Percentiles rank a stretch among this genome's conserved stretches.
Evolutionary conservation across 345 rosid genomes (phyloP).

Genomic region (Firmiana major): DNA sequence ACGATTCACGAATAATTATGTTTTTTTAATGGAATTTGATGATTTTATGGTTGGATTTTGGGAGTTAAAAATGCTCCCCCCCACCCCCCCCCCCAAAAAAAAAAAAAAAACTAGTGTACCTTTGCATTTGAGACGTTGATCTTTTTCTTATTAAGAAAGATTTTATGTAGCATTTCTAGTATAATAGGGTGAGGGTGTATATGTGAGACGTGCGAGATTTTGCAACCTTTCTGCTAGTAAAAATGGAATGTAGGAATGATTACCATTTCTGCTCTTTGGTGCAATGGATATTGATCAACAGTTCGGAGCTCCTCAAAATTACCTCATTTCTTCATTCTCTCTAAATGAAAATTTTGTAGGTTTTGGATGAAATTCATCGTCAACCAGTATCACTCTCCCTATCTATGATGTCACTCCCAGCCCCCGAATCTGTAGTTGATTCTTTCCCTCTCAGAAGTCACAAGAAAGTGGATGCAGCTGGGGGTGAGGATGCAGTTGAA

Average conservation of each 20-base stretch:
- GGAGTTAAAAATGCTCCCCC: neutral
- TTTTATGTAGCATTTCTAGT: neutral
- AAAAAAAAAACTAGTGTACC: neutral
- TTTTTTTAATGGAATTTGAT: neutral
- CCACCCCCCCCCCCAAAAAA: no score
- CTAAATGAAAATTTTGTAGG: slow-evolving; percentile 34
- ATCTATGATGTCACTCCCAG: slow-evolving; percentile 50
- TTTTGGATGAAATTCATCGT: slow-evolving; percentile 73
- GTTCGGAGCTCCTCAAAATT: neutral
- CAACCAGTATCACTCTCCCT: slow-evolving; percentile 52
- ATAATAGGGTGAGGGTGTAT: neutral
- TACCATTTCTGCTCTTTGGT: neutral
- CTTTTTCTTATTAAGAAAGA: neutral
- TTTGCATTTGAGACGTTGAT: neutral
- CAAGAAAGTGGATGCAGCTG: slow-evolving; percentile 35
- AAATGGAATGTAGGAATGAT: neutral
- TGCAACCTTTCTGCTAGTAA: neutral
- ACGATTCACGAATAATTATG: neutral
- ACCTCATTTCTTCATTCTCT: slow-evolving; percentile 4
- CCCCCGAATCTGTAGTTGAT: slow-evolving; percentile 67
- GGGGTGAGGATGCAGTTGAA: slow-evolving; percentile 32
- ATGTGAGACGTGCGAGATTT: neutral
- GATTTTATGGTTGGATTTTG: neutral
- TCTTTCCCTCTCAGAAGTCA: slow-evolving; percentile 60
- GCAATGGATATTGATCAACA: neutral